These are phyloP conservation scores for Solanum piurae DNA, from an alignment of 257 asterid genomes.

Conservation along the genomic window DNA sequence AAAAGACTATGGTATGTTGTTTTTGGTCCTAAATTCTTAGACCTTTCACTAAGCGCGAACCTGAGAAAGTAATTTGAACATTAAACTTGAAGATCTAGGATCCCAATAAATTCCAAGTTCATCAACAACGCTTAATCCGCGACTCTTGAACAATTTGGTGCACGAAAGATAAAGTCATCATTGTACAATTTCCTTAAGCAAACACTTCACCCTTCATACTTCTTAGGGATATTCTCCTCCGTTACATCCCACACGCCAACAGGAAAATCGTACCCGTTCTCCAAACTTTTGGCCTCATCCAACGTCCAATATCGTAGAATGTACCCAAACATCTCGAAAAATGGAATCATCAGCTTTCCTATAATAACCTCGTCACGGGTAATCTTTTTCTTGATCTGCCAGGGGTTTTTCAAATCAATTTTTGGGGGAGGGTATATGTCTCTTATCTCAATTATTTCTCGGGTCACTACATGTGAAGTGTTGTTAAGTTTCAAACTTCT, in stretches of 20 bases:
- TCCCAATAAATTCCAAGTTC: background rate
- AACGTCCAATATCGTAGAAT: slow-evolving; percentile 37
- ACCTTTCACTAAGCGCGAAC: background rate
- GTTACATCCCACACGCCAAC: slow-evolving; percentile 43
- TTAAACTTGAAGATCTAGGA: background rate
- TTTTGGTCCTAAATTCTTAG: background rate
- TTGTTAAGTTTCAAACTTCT: background rate
- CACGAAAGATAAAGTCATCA: slow-evolving; percentile 23
- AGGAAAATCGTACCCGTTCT: slow-evolving; percentile 5
- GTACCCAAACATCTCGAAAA: slow-evolving; percentile 14
- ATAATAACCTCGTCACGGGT: background rate
- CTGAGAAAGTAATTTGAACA: background rate
- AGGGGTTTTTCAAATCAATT: slow-evolving; percentile 16
- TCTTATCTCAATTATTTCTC: slow-evolving; percentile 30
- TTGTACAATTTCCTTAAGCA: slow-evolving; percentile 17
- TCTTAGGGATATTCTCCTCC: slow-evolving; percentile 10
- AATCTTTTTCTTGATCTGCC: slow-evolving; percentile 27
- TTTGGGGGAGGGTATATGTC: slow-evolving; percentile 25
- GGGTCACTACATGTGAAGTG: background rate
- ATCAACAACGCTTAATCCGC: slow-evolving; percentile 19
- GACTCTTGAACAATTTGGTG: slow-evolving; percentile 18
- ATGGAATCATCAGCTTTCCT: background rate
- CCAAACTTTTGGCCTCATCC: slow-evolving; percentile 18
- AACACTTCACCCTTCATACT: background rate
- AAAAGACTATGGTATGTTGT: background rate